Evolutionary conservation across 345 rosid species (phyloP).

Genomic region (Heritiera littoralis): DNA sequence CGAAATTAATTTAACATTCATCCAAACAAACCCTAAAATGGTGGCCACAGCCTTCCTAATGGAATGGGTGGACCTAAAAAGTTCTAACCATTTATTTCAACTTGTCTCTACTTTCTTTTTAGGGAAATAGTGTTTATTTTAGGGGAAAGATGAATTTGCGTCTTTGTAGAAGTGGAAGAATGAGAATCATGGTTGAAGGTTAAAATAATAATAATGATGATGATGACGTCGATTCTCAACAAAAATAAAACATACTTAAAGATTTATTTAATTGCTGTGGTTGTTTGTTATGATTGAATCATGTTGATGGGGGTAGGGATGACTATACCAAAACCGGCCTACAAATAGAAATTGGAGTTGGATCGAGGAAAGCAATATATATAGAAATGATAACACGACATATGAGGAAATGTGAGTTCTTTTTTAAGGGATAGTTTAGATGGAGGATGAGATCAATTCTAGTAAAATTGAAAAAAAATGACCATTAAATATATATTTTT

Average conservation of each 20-base stretch:
- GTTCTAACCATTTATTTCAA: not conserved
- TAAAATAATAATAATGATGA: not conserved
- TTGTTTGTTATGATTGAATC: no score
- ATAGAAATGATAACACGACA: not conserved
- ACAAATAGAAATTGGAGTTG: not conserved
- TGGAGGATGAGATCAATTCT: no score
- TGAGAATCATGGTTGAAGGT: not conserved
- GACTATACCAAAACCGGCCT: not conserved
- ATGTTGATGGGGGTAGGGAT: no score
- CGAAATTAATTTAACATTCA: no score
- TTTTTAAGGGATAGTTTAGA: not conserved
- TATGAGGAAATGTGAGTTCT: not conserved
- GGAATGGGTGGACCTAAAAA: not conserved
- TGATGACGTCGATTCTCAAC: not conserved
- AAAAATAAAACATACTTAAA: not conserved
- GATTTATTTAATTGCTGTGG: not conserved
- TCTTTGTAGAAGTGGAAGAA: not conserved
- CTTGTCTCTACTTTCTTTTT: not conserved
- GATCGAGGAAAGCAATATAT: not conserved
- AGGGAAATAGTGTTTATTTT: not conserved
- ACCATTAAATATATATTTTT: no score
- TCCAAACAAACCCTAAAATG: not conserved
- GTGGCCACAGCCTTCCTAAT: constrained; percentile 14
- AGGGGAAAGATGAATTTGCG: not conserved
- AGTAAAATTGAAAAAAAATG: no score